Conservation (phyloP, 805 yeast genomes). For the Starmerella powellii region DNA sequence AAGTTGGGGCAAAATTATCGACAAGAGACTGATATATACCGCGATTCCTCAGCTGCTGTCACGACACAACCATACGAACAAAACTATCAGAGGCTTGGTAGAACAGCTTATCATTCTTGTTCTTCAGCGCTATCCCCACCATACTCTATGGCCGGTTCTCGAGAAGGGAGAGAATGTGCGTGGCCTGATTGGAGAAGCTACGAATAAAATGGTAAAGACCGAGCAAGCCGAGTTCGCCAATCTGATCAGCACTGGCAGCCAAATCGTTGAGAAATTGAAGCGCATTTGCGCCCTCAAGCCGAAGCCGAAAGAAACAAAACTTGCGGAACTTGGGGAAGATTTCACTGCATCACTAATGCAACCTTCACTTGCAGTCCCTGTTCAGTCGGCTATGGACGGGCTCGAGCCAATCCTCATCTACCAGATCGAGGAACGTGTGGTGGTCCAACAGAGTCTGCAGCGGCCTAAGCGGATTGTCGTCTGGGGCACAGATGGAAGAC, state of each 20-base stretch:
- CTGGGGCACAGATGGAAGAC: slow-evolving; percentile 65
- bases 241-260: not conserved
- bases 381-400: slow-evolving; percentile 20
- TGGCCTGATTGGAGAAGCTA: slow-evolving; percentile 7
- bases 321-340: slow-evolving; percentile 13
- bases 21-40: slow-evolving; percentile 43
- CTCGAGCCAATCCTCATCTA: slow-evolving; percentile 33
- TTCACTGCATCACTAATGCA: slow-evolving; percentile 4
- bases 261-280: slow-evolving; percentile 8
- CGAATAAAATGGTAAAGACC: slow-evolving; percentile 1
- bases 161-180: slow-evolving; percentile 29
- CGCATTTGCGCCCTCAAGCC: slow-evolving; percentile 6
- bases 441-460: slow-evolving; percentile 69
- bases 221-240: not conserved
- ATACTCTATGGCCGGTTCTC: slow-evolving; percentile 73
- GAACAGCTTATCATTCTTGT: slow-evolving; percentile 46
- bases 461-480: slow-evolving; percentile 69
- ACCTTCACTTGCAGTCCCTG: slow-evolving; percentile 22
- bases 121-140: slow-evolving; percentile 58
- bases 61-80: slow-evolving; percentile 54
- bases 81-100: slow-evolving; percentile 44
- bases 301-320: slow-evolving; percentile 1
- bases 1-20: slow-evolving; percentile 14
- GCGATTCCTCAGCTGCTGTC: slow-evolving; percentile 80
- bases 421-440: slow-evolving; percentile 54